Conservation (phyloP, 176 grass and related monocot species). For the Paspalum vaginatum region DNA sequence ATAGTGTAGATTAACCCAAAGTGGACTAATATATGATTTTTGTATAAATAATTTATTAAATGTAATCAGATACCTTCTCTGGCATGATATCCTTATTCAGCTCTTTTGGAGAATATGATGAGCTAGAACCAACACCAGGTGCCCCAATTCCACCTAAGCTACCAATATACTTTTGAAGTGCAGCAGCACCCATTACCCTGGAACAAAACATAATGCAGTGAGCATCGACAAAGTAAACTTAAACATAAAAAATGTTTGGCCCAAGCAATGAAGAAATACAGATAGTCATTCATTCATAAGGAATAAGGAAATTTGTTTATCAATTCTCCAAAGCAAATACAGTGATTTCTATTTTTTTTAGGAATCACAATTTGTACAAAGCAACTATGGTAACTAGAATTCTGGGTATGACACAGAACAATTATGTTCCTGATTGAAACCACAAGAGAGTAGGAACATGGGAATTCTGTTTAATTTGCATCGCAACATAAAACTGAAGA, state of each 20-base stretch:
- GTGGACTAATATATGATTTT: not conserved
- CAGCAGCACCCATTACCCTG: conserved; percentile 80
- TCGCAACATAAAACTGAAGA: conserved; percentile 12
- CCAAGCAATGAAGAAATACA: conserved; percentile 20
- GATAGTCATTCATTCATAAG: conserved; percentile 12
- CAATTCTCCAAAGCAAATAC: not conserved
- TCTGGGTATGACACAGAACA: not conserved
- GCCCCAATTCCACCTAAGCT: conserved; percentile 88
- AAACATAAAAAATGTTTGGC: not conserved
- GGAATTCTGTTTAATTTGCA: not conserved
- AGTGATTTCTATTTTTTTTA: not conserved
- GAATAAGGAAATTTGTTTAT: not conserved
- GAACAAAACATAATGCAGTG: conserved; percentile 38
- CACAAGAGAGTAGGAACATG: conserved; percentile 4
- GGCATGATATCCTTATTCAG: conserved; percentile 94
- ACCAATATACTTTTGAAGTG: conserved; percentile 89
- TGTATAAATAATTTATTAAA: conserved; percentile 11
- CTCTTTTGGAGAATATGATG: conserved; percentile 87
- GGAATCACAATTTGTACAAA: conserved; percentile 3
- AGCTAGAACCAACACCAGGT: conserved; percentile 83
- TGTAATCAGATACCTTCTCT: conserved; percentile 70
- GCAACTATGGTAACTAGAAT: conserved; percentile 3
- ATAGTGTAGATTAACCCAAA: not conserved
- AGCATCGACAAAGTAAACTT: conserved; percentile 28
- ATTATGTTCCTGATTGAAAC: conserved; percentile 20